Base-by-base conservation (phyloP, 257 asterid species). In the Striga asiatica region DNA sequence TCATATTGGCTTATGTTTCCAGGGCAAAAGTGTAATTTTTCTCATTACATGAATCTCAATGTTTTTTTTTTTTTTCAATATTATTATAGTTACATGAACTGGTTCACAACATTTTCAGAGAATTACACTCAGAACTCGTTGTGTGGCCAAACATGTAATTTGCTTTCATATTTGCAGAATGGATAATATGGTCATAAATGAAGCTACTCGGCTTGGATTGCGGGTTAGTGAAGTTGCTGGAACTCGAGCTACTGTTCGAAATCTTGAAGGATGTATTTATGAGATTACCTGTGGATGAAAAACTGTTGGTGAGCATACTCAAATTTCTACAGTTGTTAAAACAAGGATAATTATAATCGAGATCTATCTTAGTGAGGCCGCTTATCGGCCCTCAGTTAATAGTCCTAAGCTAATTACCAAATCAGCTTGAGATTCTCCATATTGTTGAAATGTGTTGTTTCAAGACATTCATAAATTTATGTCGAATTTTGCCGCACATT, bases 1-100 rank as follows among this genome's bases (percentile, higher is more conserved):
- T 84, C 65, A 77, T 82, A 52, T 66, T 91, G 77, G 95, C 82
- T 60, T 91, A 91, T 42, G 81, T 91, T 39, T 91, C 98, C 48
- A 71, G 98, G 66, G 61, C 88, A 29, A 91, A 82, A 87, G 77
- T 74, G 96, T 89, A 77, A 77, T 94, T 66, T 56, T 47, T 37
- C 13, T 37, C 13, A 12, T 10, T 12, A 39, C 19, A 39, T 14
- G 2, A 39, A 12, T n/a, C n/a, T n/a, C n/a, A n/a, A n/a, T n/a
- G n/a, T n/a, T n/a, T n/a, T n/a, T n/a, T n/a, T n/a, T n/a, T n/a
- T n/a, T n/a, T n/a, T n/a, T n/a, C n/a, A n/a, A n/a, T n/a, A n/a
- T n/a, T n/a, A n/a, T n/a, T n/a, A n/a, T n/a, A n/a, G n/a, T n/a
- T n/a, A n/a, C n/a, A n/a, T n/a, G n/a, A n/a, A n/a, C n/a, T n/a